phyloP scores from a whole-genome alignment of 2,329 filamentous ascomycete species.

The Aspergillaceae sp. region DNA sequence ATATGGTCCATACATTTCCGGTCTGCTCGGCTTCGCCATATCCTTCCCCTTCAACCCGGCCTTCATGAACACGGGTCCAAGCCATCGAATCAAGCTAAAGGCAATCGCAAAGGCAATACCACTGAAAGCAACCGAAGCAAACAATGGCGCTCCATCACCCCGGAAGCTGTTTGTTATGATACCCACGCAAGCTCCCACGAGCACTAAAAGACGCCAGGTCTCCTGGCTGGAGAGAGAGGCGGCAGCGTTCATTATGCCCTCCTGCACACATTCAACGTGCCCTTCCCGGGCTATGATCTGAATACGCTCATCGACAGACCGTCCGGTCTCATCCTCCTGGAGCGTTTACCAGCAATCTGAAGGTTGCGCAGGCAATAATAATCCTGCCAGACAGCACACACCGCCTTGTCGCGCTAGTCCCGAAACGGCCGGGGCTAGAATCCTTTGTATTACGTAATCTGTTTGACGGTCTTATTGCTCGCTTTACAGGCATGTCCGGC shows the following conservation, averaged over 20 bases:
- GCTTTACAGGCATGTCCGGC: background rate
- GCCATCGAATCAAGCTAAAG: conserved; percentile 86
- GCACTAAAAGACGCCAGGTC: conserved; percentile 49
- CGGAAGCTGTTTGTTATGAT: conserved; percentile 71
- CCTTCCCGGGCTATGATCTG: background rate
- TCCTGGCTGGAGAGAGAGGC: conserved; percentile 44
- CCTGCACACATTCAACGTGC: conserved; percentile 3
- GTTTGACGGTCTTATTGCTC: background rate
- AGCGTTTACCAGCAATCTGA: background rate
- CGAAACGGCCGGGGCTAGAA: background rate
- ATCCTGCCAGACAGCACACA: background rate
- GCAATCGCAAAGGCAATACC: conserved; percentile 71
- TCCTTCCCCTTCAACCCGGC: conserved; percentile 86
- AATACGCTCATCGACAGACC: background rate
- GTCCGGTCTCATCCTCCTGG: too few species aligned
- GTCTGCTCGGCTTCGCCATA: conserved; percentile 65
- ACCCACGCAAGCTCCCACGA: conserved; percentile 61
- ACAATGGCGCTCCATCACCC: conserved; percentile 77
- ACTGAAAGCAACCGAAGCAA: conserved; percentile 81
- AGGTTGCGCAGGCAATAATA: background rate
- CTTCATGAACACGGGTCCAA: conserved; percentile 78
- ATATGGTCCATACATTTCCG: conserved; percentile 56
- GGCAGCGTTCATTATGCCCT: conserved; percentile 22
- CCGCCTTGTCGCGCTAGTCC: background rate
- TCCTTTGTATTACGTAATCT: background rate